Base-by-base conservation (phyloP, 148 eudicot genomes). In the Chenopodium suecicum region DNA sequence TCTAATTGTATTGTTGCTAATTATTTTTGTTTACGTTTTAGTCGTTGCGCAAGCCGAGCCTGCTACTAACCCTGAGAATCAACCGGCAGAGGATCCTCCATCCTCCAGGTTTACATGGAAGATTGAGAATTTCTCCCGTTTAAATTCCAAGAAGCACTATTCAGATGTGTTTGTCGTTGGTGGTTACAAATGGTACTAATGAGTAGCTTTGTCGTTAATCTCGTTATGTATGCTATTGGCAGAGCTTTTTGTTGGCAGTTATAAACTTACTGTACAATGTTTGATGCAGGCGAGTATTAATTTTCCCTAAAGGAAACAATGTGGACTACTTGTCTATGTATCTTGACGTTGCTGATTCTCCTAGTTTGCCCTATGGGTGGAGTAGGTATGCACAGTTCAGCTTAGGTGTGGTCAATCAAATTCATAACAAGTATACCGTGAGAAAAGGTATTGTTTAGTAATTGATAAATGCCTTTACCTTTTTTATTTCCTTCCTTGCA, bases 351-450 rank as follows among this genome's bases (percentile, higher is more conserved):
- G 97, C 97, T 47, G 97, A 95, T 88, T 88, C 98, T 34, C 41
- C 90, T 73, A 89, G 79, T 68, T 88, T 95, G 85, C 97, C 97
- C n/a, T 91, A 93, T 84, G 98, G 98, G 19, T 95, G 98, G 98
- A 93, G 94, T 85, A 88, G 98, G 86, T 91, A 89, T 83, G 98
- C 98, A 22, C 98, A 95, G 82, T 93, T 95, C 82, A 93, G 93
- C 84, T 88, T 95, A 87, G 92, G 90, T 34, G 94, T 95, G 73
- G 81, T 90, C 63, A 93, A 95, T 90, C 98, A 95, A 88, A 56
- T 85, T 71, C 92, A 91, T 78, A 88, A 67, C 82, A 93, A 93
- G 86, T 92, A 82, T 85, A 85, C 97, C 3, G 82, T 93, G 78
- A 90, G 91, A 83, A 93, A 95, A 92, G 97, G 98, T 95, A 92